A percentile compares a stretch with the other conserved stretches of the same genome.
phyloP scores from a whole-genome alignment of 495 filamentous ascomycete species.

The Hypoxylon intermedium region DNA sequence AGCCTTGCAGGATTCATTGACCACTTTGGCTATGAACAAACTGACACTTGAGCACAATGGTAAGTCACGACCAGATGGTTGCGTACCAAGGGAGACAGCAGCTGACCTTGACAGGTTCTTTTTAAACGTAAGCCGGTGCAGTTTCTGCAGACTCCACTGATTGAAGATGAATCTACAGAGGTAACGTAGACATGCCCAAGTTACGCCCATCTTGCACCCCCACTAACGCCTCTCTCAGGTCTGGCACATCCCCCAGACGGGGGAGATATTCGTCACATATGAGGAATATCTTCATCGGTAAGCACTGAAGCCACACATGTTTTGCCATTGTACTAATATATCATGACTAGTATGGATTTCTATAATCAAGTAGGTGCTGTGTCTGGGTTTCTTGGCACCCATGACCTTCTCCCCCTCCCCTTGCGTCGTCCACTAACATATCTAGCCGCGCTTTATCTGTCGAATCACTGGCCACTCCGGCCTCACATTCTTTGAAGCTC shows the following conservation, averaged over 20 bases:
- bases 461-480: conserved; percentile 93
- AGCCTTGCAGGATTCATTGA: conserved; percentile 47
- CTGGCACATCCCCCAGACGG: conserved; percentile 89
- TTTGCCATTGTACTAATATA: conserved; percentile 7
- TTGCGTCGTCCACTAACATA: conserved; percentile 21
- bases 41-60: conserved; percentile 38
- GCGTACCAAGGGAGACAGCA: neutral
- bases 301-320: conserved; percentile 31
- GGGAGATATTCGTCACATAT: conserved; percentile 88
- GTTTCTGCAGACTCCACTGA: conserved; percentile 72
- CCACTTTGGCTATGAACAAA: conserved; percentile 32
- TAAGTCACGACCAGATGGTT: conserved; percentile 15
- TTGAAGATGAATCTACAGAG: conserved; percentile 82
- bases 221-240: conserved; percentile 62
- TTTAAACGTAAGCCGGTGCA: conserved; percentile 97
- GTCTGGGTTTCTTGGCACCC: neutral
- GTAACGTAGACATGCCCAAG: conserved; percentile 50
- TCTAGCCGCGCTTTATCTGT: conserved; percentile 86
- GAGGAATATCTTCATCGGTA: conserved; percentile 85
- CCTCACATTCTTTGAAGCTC: conserved; percentile 91
- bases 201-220: conserved; percentile 27
- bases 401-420: neutral
- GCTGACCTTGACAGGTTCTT: conserved; percentile 69
- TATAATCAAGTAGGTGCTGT: conserved; percentile 76
- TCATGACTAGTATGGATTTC: conserved; percentile 76